A percentile compares a stretch with the other conserved stretches of the same genome.
phyloP scores from a whole-genome alignment of 768 basidiomycete genomes.

The Panus rudis region DNA sequence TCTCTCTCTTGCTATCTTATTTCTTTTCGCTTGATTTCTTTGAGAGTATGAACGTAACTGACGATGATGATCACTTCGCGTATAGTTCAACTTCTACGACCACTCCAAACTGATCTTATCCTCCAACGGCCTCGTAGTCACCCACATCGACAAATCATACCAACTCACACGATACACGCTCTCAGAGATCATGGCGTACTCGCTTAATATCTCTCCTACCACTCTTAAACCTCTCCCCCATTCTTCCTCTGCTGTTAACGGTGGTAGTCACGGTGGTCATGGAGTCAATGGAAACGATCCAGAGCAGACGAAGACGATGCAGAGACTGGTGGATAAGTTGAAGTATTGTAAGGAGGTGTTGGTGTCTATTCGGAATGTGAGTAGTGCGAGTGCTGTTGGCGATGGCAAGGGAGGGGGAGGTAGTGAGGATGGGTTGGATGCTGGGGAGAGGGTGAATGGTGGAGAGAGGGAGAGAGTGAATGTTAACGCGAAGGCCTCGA shows the following conservation, averaged over 20 bases:
- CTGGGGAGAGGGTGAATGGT: no score
- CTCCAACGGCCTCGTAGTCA: slow-evolving; percentile 67
- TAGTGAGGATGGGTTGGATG: no score
- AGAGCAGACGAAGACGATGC: slow-evolving; percentile 53
- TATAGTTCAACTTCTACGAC: slow-evolving; percentile 97
- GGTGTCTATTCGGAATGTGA: slow-evolving; percentile 58
- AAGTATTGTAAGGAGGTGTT: slow-evolving; percentile 86
- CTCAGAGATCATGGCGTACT: slow-evolving; percentile 57
- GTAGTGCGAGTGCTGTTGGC: no score
- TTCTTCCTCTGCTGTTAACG: no score
- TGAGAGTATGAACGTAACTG: neutral
- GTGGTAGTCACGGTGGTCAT: no score
- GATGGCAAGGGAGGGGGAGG: no score
- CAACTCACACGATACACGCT: slow-evolving; percentile 67
- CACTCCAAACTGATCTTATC: slow-evolving; percentile 93
- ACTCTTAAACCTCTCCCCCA: no score
- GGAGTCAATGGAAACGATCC: no score
- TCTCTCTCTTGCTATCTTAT: no score
- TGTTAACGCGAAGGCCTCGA: no score
- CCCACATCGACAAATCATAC: slow-evolving; percentile 90
- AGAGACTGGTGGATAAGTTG: slow-evolving; percentile 68
- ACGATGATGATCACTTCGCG: slow-evolving; percentile 7
- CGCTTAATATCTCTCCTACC: no score
- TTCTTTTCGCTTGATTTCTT: neutral
- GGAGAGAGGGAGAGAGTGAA: no score